Evolutionary conservation across 345 rosid species (phyloP), one percentile per base, ranked within the genome.

Genomic region (Hibiscus syriacus): DNA sequence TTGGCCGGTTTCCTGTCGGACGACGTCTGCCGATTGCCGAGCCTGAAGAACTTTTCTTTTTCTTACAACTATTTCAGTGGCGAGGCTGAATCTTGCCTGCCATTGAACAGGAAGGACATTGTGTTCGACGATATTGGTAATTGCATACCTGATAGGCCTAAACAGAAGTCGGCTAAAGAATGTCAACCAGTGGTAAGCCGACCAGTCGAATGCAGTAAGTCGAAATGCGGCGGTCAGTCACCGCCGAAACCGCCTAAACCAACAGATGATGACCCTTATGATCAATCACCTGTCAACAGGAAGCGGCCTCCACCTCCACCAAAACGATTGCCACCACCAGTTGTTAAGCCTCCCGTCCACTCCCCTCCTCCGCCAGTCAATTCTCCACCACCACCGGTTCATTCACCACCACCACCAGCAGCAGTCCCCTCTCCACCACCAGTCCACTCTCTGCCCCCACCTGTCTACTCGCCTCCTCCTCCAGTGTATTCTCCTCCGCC

Each of bases 1-100:
- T 77, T 89, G 25, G 84, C 89, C 0, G 93, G 98, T 0, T 76
- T 59, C 46, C 77, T 89, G 26, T 67, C 83, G 0, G 89, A 77
- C 70, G 67, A 63, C 3, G 26, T 89, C 0, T 92, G 98, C 79
- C 82, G 66, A 60, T 41, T 89, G 67, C 86, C 92, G 11, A 69
- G 58, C 11, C 58, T 89, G 74, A 48, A 14, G 16, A 87, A 89
- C 70, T 82, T 92, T 27, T 80, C 85, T 0, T 80, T 83, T 58
- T 72, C 90, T 0, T 6, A 70, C 46, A n/a, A n/a, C n/a, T n/a
- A n/a, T n/a, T n/a, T n/a, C n/a, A n/a, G n/a, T n/a, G n/a, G n/a
- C n/a, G n/a, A 92, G 77, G 85, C 78, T 9, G 36, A 50, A 57
- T 73, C 76, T 0, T 91, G 97, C 72, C 36, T 75, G 5, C 78